Conservation (phyloP, 257 asterid genomes). For the Lycium barbarum region DNA sequence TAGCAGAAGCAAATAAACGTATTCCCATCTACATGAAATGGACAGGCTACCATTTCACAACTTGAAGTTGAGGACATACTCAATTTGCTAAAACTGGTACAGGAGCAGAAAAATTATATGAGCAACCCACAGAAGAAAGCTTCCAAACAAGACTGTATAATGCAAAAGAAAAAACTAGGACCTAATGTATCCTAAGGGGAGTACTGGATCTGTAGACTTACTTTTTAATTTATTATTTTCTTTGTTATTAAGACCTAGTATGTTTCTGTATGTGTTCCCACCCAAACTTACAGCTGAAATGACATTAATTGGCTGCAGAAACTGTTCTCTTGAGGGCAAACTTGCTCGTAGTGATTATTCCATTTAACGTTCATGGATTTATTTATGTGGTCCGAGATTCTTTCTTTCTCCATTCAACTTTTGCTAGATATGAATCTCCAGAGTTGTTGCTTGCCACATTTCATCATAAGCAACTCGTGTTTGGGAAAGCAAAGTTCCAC, state of each 20-base stretch:
- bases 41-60: neutral
- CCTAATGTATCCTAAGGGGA: too few relatives aligned
- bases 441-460: neutral
- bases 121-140: constrained; percentile 13
- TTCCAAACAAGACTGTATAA: neutral
- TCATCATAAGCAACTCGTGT: neutral
- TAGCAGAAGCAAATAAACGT: neutral
- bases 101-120: neutral
- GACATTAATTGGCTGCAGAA: neutral
- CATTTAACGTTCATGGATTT: neutral
- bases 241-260: neutral
- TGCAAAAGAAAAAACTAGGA: neutral
- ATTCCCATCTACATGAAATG: neutral
- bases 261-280: neutral
- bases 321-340: neutral
- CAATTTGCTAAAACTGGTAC: neutral
- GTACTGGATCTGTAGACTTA: neutral
- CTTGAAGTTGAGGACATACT: neutral
- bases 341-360: neutral
- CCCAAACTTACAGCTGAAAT: constrained; percentile 18
- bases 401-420: neutral
- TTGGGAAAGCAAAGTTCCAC: neutral
- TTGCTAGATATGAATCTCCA: constrained; percentile 6
- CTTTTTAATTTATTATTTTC: neutral
- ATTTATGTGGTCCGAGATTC: neutral